A percentile compares a stretch with the other conserved stretches of the same genome.
Evolutionary conservation across 2,329 filamentous ascomycete species (phyloP).

Genomic region (Thelonectria blattea): DNA sequence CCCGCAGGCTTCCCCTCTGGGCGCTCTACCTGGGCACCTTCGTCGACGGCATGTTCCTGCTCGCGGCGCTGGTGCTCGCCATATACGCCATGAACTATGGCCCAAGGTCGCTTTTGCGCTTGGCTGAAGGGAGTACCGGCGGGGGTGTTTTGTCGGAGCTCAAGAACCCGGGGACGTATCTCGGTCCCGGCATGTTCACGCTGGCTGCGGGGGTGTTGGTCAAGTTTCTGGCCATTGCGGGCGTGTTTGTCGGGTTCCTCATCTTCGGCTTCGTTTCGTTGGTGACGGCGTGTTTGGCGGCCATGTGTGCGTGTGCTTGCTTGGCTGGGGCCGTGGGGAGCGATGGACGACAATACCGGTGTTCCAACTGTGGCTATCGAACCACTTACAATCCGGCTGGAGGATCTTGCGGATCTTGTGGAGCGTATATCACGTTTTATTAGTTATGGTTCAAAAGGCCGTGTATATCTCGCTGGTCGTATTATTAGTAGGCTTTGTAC

Average conservation of each 20-base stretch:
- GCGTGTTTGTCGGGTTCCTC: constrained; percentile 24
- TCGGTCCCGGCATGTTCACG: constrained; percentile 27
- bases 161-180: constrained; percentile 1
- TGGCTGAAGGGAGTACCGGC: not conserved
- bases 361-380: constrained; percentile 12
- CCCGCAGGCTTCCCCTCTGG: constrained; percentile 16
- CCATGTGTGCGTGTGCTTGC: constrained; percentile 26
- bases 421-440: not conserved
- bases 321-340: constrained; percentile 13
- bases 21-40: constrained; percentile 22
- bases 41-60: constrained; percentile 20
- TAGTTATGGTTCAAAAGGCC: no score
- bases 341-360: constrained; percentile 1
- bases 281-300: constrained; percentile 13
- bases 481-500: no score
- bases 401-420: not conserved
- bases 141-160: not conserved
- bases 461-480: no score
- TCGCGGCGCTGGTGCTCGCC: constrained; percentile 16
- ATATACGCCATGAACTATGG: constrained; percentile 24
- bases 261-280: constrained; percentile 22
- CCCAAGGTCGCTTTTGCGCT: constrained; percentile 13
- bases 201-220: constrained; percentile 23
- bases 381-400: constrained; percentile 3
- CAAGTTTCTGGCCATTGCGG: constrained; percentile 25